Percentiles rank a stretch among this genome's conserved stretches.
Evolutionary conservation across 1,284 basidiomycete species (phyloP).

Genomic region (Violaceomyces palustris): DNA sequence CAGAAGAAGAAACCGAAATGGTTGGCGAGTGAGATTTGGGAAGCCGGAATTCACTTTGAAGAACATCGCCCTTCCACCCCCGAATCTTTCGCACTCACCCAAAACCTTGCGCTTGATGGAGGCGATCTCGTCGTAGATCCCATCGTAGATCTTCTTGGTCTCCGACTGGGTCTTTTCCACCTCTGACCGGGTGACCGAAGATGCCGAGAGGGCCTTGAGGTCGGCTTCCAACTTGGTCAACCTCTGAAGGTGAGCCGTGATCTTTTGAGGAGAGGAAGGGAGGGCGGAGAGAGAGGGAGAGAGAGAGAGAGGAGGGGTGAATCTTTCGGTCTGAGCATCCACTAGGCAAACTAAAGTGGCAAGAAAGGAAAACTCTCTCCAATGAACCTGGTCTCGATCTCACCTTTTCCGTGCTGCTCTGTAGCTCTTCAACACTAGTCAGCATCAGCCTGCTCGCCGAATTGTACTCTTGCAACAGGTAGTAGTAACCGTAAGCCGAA

Average conservation of each 20-base stretch:
- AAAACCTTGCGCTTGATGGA: constrained; percentile 27
- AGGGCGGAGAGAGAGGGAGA: no score
- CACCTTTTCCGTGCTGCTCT: constrained; percentile 75
- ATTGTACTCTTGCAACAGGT: constrained; percentile 84
- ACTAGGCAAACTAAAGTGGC: no score
- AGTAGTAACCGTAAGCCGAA: constrained; percentile 74
- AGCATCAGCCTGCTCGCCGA: constrained; percentile 74
- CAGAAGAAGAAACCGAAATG: no score
- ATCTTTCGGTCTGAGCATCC: no score
- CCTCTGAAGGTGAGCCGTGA: constrained; percentile 21
- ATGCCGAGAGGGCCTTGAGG: constrained; percentile 17
- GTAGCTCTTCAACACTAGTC: constrained; percentile 78
- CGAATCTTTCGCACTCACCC: no score
- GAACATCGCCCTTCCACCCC: no score
- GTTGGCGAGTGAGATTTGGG: no score
- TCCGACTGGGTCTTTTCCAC: constrained; percentile 16
- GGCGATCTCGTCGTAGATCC: constrained; percentile 28
- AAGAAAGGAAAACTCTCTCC: no score
- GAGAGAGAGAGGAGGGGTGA: no score
- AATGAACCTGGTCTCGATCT: no score
- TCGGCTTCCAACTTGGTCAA: constrained; percentile 33
- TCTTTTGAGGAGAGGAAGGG: no score
- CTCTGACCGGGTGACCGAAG: constrained; percentile 16
- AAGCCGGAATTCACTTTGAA: no score
- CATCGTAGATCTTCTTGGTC: constrained; percentile 31